These are phyloP conservation scores for Meyerozyma athensensis DNA, from an alignment of 1,139 yeast genomes.

Conservation along the genomic window DNA sequence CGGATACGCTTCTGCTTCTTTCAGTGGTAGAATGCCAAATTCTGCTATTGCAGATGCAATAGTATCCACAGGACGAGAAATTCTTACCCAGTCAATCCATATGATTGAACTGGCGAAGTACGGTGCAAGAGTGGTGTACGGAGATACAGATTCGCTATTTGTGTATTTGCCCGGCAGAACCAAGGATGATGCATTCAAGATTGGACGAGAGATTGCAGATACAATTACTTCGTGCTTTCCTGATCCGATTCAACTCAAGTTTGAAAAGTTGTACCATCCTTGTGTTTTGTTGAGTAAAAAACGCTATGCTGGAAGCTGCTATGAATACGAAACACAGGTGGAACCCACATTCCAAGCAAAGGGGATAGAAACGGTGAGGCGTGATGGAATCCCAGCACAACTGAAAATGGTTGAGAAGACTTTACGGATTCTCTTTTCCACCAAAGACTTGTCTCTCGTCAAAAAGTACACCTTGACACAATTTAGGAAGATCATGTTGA, in stretches of 20 bases:
- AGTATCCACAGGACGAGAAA: conserved; percentile 87
- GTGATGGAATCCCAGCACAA: conserved; percentile 94
- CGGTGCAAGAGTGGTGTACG: conserved; percentile 94
- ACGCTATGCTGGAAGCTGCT: conserved; percentile 81
- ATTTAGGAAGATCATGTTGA: conserved; percentile 59
- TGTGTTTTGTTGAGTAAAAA: conserved; percentile 80
- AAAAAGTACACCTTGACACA: conserved; percentile 61
- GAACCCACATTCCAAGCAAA: conserved; percentile 84
- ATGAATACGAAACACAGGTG: conserved; percentile 51
- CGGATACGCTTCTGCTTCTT: conserved; percentile 92
- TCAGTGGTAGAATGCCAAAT: conserved; percentile 96
- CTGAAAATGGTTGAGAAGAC: conserved; percentile 75
- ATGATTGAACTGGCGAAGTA: conserved; percentile 57
- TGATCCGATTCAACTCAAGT: conserved; percentile 74
- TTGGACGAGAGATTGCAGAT: conserved; percentile 68
- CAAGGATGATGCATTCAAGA: conserved; percentile 66
- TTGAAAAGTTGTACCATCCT: conserved; percentile 91
- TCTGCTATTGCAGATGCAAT: conserved; percentile 93
- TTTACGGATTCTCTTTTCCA: conserved; percentile 63
- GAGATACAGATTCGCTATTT: conserved; percentile 93
- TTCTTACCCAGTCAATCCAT: conserved; percentile 64
- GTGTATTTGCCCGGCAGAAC: conserved; percentile 85
- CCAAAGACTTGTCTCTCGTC: conserved; percentile 64
- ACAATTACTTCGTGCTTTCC: conserved; percentile 67
- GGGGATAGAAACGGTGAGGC: conserved; percentile 88